These are phyloP conservation scores for Thraustochytrium striatum DNA, from an alignment of 352 stramenopile species.

Conservation along the genomic window DNA sequence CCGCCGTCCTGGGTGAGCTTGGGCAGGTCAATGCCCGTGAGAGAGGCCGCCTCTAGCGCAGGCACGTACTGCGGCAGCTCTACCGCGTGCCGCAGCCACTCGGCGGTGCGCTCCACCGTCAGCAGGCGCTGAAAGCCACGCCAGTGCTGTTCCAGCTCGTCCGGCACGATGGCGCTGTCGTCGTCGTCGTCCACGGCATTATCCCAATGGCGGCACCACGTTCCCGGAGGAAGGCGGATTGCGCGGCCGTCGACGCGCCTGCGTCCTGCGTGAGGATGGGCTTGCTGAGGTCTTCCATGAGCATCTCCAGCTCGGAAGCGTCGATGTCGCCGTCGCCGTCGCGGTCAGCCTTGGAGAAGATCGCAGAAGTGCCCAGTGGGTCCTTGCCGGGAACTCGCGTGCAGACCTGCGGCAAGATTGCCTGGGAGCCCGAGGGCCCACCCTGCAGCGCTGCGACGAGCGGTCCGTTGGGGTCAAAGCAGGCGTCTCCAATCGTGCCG, in stretches of 20 bases:
- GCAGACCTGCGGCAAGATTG: too few species aligned
- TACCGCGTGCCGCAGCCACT: constrained; percentile 15
- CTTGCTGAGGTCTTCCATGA: background rate
- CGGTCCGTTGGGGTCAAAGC: too few species aligned
- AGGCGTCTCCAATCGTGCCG: too few species aligned
- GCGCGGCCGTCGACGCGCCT: background rate
- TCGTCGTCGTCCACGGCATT: constrained; percentile 21
- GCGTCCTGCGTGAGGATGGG: background rate
- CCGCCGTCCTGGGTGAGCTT: background rate
- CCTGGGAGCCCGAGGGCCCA: too few species aligned
- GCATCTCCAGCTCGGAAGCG: background rate
- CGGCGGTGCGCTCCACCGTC: constrained; percentile 1
- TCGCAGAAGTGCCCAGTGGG: too few species aligned
- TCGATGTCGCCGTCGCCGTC: constrained; percentile 43
- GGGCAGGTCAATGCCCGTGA: constrained; percentile 36
- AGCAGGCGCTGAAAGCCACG: constrained; percentile 38
- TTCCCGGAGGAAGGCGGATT: background rate
- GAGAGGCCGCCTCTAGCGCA: background rate
- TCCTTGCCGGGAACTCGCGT: too few species aligned
- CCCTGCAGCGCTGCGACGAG: too few species aligned
- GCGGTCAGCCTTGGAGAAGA: constrained; percentile 27
- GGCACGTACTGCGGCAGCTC: constrained; percentile 26
- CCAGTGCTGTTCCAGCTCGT: constrained; percentile 32
- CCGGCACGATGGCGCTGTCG: background rate
- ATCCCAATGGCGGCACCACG: constrained; percentile 7